Base-by-base conservation (phyloP, 371 early-diverging fungal genomes). In the Mucor irregularis region DNA sequence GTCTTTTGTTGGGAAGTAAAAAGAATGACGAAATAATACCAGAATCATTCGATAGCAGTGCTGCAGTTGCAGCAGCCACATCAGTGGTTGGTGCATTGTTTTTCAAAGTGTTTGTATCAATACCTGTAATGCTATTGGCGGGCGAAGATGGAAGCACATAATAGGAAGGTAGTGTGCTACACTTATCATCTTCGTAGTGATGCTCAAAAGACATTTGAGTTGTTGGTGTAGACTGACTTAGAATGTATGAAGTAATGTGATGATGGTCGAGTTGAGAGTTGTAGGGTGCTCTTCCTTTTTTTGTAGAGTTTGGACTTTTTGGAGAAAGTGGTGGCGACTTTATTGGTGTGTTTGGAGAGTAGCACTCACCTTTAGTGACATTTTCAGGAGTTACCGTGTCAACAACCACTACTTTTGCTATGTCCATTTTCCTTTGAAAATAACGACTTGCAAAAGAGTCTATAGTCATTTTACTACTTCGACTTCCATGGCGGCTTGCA, bases 401-500 rank as follows among this genome's bases (percentile, higher is more conserved):
- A 29, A 29, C 26, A 13, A 6, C 28, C n/a, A 14, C 24, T 25
- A 34, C 17, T 33, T 1, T 33, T 31, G 5, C 44, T 53, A 5
- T 31, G 31, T 29, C 29, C 45, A n/a, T n/a, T 45, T 29, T 45
- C 22, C 29, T 31, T 33, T 56, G 47, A 30, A 55, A 60, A 21
- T 56, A 60, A 30, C 59, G 48, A 24, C 60, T 59, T 24, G 53
- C 34, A 29, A 33, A 64, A 9, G 60, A 55, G 42, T 58, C 60
- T 8, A 55, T 28, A 8, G 56, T 59, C 40, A 51, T 58, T 38
- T 54, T 43, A 19, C 61, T 61, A 17, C 64, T 63, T 8, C 54
- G 42, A 39, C 64, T 63, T 13, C 54, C 53, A 35, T 63, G 64
- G 5, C 64, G 58, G 29, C 64, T 63, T 10, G 63, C 63, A 21